phyloP scores from a whole-genome alignment of 106 monocot genomes.

The Hemerocallis citrina region DNA sequence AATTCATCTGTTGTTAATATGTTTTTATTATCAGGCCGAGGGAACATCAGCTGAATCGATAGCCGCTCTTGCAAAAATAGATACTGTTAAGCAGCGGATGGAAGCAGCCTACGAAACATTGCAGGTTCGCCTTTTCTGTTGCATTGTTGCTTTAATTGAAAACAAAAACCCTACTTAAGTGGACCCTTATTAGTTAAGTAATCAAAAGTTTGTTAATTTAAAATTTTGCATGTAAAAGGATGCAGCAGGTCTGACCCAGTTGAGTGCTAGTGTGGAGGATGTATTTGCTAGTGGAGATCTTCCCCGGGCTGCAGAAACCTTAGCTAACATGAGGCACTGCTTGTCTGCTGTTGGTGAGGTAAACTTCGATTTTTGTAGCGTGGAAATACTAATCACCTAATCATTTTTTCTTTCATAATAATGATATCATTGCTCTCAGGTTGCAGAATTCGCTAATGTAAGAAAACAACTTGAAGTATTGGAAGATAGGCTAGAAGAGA shows the following conservation, averaged over 20 bases:
- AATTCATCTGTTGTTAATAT: not conserved
- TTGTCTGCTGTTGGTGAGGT: constrained; percentile 87
- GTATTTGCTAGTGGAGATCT: constrained; percentile 99
- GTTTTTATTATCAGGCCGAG: constrained; percentile 52
- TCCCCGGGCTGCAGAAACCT: constrained; percentile 80
- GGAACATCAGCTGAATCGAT: constrained; percentile 83
- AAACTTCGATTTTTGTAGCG: constrained; percentile 1
- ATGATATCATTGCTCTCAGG: constrained; percentile 21
- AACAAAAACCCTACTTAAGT: no score
- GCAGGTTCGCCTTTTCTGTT: constrained; percentile 46
- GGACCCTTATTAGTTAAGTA: no score
- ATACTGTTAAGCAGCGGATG: constrained; percentile 87
- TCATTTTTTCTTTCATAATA: not conserved
- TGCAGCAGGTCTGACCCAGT: constrained; percentile 87
- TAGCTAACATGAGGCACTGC: constrained; percentile 82
- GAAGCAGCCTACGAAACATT: constrained; percentile 91
- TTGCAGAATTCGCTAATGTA: constrained; percentile 93
- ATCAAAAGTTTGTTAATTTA: no score
- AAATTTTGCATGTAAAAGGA: constrained; percentile 35
- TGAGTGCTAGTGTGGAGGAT: constrained; percentile 96
- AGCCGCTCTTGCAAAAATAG: constrained; percentile 77
- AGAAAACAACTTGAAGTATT: constrained; percentile 79
- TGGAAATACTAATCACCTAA: not conserved
- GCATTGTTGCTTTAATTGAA: no score
- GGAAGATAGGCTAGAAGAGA: constrained; percentile 75